Evolutionary conservation across 2,329 filamentous ascomycete species (phyloP).

Genomic region (Didymella pomorum): DNA sequence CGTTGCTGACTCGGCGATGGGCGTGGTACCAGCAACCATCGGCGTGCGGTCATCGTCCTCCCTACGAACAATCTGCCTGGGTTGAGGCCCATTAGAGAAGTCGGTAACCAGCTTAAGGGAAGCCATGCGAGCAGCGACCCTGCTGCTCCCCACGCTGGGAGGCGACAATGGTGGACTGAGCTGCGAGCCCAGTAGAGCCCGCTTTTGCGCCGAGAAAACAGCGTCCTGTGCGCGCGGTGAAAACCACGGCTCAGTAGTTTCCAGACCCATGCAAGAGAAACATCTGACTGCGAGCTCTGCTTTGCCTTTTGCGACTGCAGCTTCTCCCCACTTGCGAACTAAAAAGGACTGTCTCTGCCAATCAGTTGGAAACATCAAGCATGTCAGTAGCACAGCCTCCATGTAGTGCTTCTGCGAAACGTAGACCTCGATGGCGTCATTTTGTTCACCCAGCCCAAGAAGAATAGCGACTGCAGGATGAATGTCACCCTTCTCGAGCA

Average conservation of each 20-base stretch:
- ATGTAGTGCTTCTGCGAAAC: constrained; percentile 89
- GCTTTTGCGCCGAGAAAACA: constrained; percentile 63
- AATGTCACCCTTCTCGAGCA: constrained; percentile 88
- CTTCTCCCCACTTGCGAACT: constrained; percentile 93
- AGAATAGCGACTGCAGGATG: constrained; percentile 93
- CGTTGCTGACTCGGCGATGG: constrained; percentile 74
- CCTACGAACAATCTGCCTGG: constrained; percentile 69
- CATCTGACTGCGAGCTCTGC: constrained; percentile 90
- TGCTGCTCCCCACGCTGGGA: constrained; percentile 63
- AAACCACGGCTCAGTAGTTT: constrained; percentile 86
- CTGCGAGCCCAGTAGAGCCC: constrained; percentile 59
- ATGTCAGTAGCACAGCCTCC: constrained; percentile 90
- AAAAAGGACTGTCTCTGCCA: constrained; percentile 92
- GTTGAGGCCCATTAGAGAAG: constrained; percentile 65
- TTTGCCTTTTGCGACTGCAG: constrained; percentile 84
- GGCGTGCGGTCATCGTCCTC: constrained; percentile 73
- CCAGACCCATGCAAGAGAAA: constrained; percentile 88
- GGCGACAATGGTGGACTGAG: constrained; percentile 78
- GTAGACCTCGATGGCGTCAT: constrained; percentile 96
- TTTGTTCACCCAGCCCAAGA: constrained; percentile 88
- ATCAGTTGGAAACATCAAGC: constrained; percentile 80
- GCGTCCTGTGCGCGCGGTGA: constrained; percentile 78
- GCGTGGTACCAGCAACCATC: constrained; percentile 81
- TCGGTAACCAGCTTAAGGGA: constrained; percentile 91
- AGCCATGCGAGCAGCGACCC: constrained; percentile 76